Percentiles rank a stretch among this genome's conserved stretches.
Conservation (phyloP, 78 protist genomes). For the Dictyostelium capitatum region DNA sequence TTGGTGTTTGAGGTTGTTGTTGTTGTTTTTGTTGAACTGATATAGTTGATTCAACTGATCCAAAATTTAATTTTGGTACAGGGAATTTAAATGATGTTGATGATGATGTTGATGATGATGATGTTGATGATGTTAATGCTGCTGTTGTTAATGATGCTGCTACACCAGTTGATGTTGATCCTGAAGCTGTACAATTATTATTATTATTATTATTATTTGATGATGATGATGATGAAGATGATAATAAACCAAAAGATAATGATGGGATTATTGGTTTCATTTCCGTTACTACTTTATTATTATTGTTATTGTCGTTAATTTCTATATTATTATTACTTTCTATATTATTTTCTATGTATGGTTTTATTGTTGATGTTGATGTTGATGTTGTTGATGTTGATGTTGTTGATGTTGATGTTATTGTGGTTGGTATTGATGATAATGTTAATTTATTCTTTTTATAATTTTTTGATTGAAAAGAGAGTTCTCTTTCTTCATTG, state of each 20-base stretch:
- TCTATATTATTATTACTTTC: neutral
- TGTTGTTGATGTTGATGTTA: neutral
- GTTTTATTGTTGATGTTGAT: neutral
- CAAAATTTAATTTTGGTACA: slow-evolving; percentile 16
- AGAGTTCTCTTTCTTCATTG: slow-evolving; percentile 18
- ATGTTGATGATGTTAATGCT: slow-evolving; percentile 1
- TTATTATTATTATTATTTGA: neutral
- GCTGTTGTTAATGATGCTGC: too few relatives aligned
- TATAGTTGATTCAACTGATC: neutral
- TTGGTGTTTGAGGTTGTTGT: neutral
- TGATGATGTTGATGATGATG: neutral
- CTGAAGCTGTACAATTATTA: neutral
- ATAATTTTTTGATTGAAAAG: slow-evolving; percentile 12
- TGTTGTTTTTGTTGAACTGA: neutral
- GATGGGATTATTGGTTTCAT: slow-evolving; percentile 1
- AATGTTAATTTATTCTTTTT: neutral
- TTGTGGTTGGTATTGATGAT: neutral
- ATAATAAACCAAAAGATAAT: neutral
- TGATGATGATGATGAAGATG: too few relatives aligned
- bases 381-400: neutral
- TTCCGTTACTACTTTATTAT: neutral
- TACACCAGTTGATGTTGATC: neutral
- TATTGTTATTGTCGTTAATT: neutral
- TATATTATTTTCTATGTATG: neutral
- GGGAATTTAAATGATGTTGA: slow-evolving; percentile 1